Evolutionary conservation across 768 basidiomycete species (phyloP).

Genomic region (Crassisporium funariophilum): DNA sequence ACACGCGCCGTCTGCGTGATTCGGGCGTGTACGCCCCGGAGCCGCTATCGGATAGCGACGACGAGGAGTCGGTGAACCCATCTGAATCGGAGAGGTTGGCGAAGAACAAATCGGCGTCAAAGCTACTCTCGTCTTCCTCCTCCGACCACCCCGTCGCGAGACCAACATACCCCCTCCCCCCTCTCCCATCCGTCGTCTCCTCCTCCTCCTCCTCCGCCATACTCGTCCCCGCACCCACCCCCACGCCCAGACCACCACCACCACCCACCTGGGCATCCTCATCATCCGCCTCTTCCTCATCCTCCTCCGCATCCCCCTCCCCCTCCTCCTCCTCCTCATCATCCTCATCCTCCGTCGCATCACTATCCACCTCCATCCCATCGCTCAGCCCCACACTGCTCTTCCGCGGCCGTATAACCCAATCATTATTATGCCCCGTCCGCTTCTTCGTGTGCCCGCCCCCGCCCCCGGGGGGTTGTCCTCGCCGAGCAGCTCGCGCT

Average conservation of each 20-base stretch:
- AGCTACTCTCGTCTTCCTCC: conserved; percentile 72
- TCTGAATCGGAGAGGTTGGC: conserved; percentile 69
- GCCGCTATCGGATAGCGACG: conserved; percentile 20
- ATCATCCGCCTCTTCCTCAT: conserved; percentile 20
- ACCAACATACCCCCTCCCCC: conserved; percentile 64
- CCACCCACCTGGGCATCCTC: conserved; percentile 29
- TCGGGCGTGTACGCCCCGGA: too few relatives aligned
- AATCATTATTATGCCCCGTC: conserved; percentile 44
- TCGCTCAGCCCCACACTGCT: conserved; percentile 68
- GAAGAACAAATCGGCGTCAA: conserved; percentile 86
- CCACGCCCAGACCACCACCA: conserved; percentile 66
- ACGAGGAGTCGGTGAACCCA: conserved; percentile 24
- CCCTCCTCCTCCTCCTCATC: conserved; percentile 47
- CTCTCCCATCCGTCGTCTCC: conserved; percentile 20
- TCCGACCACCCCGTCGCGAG: conserved; percentile 77
- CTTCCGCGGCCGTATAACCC: conserved; percentile 72
- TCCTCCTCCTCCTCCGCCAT: conserved; percentile 52
- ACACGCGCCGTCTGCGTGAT: conserved; percentile 11
- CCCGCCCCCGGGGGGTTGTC: conserved; percentile 37
- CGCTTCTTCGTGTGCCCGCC: conserved; percentile 7
- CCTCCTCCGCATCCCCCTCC: conserved; percentile 46
- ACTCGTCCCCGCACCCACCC: conserved; percentile 64
- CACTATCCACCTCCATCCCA: conserved; percentile 64
- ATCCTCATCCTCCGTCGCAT: conserved; percentile 62
- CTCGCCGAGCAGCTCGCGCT: conserved; percentile 58